Evolutionary conservation across 208 protist species (phyloP).

Genomic region (Tritrichomonas musculus): DNA sequence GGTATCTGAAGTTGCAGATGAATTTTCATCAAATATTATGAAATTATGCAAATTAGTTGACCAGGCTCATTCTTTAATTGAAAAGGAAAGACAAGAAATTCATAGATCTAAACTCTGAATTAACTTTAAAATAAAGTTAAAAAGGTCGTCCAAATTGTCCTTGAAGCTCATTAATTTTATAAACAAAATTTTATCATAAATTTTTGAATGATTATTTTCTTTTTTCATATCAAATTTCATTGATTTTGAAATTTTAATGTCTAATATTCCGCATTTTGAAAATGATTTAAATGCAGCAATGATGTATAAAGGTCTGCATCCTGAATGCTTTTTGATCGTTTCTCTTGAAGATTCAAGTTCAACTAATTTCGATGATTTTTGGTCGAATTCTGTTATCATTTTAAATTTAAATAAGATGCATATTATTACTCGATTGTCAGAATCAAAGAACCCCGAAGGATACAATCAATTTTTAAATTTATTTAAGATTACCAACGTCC

Average conservation of each 20-base stretch:
- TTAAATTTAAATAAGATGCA: background rate
- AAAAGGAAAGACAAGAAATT: slow-evolving; percentile 13
- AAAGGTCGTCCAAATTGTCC: too few relatives aligned
- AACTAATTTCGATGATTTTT: background rate
- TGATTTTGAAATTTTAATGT: too few relatives aligned
- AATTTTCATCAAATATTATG: background rate
- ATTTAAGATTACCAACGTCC: background rate
- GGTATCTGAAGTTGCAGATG: background rate
- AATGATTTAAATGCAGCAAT: background rate
- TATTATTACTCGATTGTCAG: background rate
- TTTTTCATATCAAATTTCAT: too few relatives aligned
- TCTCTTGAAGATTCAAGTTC: background rate
- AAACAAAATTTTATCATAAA: too few relatives aligned
- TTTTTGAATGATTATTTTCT: too few relatives aligned
- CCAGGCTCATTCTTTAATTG: background rate
- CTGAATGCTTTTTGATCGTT: background rate
- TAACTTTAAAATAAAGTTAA: too few relatives aligned
- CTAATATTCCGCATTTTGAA: background rate
- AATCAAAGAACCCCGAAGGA: background rate
- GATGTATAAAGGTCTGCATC: background rate
- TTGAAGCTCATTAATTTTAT: too few relatives aligned
- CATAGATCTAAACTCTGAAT: background rate
- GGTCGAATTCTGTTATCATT: background rate
- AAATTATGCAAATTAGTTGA: background rate
- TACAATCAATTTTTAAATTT: background rate